These are phyloP conservation scores for Mortierella sp. DNA, from an alignment of 371 early-diverging fungal genomes.

Conservation along the genomic window DNA sequence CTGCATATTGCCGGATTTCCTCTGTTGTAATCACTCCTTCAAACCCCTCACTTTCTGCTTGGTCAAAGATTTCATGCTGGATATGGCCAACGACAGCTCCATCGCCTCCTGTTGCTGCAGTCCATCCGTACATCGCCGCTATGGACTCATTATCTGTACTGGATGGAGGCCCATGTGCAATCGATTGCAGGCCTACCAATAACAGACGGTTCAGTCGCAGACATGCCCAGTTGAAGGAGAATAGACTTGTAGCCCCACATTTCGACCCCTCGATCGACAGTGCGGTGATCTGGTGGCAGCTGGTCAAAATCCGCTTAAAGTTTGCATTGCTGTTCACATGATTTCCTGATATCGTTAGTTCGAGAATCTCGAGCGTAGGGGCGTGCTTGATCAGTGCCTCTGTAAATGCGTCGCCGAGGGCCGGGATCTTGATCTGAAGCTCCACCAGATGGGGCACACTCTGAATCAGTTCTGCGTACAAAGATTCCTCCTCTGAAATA, in stretches of 20 bases:
- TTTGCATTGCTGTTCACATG: background rate
- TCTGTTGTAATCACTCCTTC: background rate
- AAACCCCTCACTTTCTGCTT: background rate
- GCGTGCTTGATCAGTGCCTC: constrained; percentile 24
- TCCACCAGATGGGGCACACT: constrained; percentile 19
- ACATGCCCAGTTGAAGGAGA: constrained; percentile 26
- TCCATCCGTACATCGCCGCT: constrained; percentile 10
- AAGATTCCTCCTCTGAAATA: constrained; percentile 3
- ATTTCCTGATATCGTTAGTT: constrained; percentile 14
- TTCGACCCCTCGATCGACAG: constrained; percentile 30
- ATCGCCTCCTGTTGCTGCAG: background rate
- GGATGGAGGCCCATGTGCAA: background rate
- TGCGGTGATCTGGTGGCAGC: constrained; percentile 17
- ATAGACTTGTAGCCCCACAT: constrained; percentile 13
- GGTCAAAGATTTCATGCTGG: background rate
- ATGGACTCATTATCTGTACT: constrained; percentile 1
- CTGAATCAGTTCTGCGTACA: constrained; percentile 15
- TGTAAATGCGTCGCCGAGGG: constrained; percentile 21
- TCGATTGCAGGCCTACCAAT: constrained; percentile 5
- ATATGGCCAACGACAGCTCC: background rate
- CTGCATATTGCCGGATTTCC: background rate
- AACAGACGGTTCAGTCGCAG: constrained; percentile 14
- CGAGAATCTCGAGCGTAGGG: constrained; percentile 23
- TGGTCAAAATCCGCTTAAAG: constrained; percentile 18
- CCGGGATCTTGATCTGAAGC: constrained; percentile 30